A percentile compares a stretch with the other conserved stretches of the same genome.
Evolutionary conservation across 208 protist genomes (phyloP).

Genomic region (Wallacemonas collosoma): DNA sequence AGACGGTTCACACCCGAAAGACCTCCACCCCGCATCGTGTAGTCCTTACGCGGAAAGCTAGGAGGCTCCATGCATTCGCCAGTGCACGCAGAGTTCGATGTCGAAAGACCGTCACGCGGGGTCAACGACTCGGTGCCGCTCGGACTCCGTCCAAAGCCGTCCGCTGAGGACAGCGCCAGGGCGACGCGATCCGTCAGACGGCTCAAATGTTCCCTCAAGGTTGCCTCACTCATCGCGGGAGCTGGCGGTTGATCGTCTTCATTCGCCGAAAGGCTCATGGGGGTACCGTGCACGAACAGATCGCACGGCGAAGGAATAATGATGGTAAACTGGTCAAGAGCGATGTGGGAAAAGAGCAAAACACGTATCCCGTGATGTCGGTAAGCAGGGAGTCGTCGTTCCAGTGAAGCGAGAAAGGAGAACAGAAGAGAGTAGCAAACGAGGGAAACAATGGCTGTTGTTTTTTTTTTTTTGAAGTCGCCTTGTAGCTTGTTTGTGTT

Average conservation of each 20-base stretch:
- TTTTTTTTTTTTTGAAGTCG: background rate
- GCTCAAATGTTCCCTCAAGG: conserved; percentile 5
- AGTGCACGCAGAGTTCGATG: conserved; percentile 4
- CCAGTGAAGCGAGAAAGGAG: conserved; percentile 13
- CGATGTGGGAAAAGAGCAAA: no score
- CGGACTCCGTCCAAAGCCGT: background rate
- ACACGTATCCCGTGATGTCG: no score
- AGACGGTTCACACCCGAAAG: no score
- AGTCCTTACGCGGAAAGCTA: background rate
- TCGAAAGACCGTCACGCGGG: conserved; percentile 9
- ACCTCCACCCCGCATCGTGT: background rate
- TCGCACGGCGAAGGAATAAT: no score
- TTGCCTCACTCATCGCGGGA: background rate
- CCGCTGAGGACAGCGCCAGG: background rate
- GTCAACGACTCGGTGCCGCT: conserved; percentile 9
- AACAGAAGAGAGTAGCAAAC: background rate
- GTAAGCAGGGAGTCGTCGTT: background rate
- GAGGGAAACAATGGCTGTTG: background rate
- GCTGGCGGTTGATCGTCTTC: background rate
- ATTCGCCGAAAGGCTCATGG: background rate
- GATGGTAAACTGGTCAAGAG: no score
- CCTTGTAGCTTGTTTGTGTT: background rate
- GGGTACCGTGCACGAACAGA: background rate
- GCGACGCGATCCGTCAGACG: conserved; percentile 15
- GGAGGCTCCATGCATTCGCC: background rate